These are phyloP conservation scores for Salix arbutifolia DNA, from an alignment of 345 rosid species.

Conservation along the genomic window DNA sequence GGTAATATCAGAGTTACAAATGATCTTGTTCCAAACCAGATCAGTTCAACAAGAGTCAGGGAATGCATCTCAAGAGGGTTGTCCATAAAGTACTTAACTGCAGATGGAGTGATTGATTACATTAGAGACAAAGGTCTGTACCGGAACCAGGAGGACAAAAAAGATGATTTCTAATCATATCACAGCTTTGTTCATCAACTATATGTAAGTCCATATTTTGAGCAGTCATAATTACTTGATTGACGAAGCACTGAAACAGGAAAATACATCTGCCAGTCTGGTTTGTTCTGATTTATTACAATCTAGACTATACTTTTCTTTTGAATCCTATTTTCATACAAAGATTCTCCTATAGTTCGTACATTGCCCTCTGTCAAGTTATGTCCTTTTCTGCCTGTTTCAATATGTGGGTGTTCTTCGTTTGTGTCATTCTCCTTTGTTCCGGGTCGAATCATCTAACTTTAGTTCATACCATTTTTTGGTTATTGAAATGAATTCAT, in stretches of 20 bases:
- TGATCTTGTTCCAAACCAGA: constrained; percentile 67
- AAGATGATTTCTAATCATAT: neutral
- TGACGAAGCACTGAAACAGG: neutral
- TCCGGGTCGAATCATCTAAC: neutral
- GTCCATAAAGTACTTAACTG: constrained; percentile 71
- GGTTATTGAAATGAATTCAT: neutral
- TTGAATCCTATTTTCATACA: neutral
- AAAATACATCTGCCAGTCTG: neutral
- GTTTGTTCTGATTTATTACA: neutral
- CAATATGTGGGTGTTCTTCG: neutral
- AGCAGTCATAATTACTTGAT: neutral
- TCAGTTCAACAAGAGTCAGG: constrained; percentile 86
- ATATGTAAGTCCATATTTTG: neutral
- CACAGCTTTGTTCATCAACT: neutral
- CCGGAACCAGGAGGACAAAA: constrained; percentile 14
- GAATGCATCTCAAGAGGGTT: constrained; percentile 69
- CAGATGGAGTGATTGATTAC: constrained; percentile 61
- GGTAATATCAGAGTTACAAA: constrained; percentile 55
- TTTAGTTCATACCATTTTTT: neutral
- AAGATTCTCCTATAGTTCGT: neutral
- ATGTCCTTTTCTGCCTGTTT: neutral
- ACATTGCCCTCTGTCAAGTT: too few relatives aligned
- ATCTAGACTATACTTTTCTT: neutral
- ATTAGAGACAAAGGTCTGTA: constrained; percentile 48
- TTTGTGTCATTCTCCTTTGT: neutral